A percentile compares a stretch with the other conserved stretches of the same genome.
phyloP scores from a whole-genome alignment of 148 eudicot species.

The Chenopodium suecicum region DNA sequence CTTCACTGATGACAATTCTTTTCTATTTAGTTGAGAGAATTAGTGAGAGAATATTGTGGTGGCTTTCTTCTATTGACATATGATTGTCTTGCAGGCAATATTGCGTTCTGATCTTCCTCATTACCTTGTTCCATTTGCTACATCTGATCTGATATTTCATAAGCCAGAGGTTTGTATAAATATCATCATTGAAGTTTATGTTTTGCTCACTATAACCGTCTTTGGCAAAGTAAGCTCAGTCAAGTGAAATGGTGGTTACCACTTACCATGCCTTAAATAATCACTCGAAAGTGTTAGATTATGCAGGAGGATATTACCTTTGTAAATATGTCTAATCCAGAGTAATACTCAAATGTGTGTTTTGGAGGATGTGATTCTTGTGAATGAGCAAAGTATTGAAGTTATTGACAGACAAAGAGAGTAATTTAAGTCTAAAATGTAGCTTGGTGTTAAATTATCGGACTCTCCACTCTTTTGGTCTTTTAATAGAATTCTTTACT shows the following conservation, averaged over 20 bases:
- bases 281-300: not conserved
- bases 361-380: too few relatives aligned
- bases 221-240: not conserved
- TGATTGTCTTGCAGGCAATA: constrained; percentile 59
- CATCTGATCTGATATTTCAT: constrained; percentile 53
- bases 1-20: not conserved
- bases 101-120: constrained; percentile 88
- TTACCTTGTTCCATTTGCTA: constrained; percentile 86
- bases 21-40: not conserved
- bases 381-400: too few relatives aligned
- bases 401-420: too few relatives aligned
- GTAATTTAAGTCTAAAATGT: too few relatives aligned
- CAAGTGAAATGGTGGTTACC: not conserved
- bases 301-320: not conserved
- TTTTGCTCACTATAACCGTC: constrained; percentile 1
- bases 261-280: not conserved
- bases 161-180: constrained; percentile 73
- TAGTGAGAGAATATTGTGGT: not conserved
- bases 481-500: too few relatives aligned
- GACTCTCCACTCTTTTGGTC: too few relatives aligned
- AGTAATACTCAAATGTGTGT: too few relatives aligned
- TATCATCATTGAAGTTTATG: not conserved
- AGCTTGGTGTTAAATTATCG: too few relatives aligned
- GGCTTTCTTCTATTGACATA: not conserved
- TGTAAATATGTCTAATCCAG: too few relatives aligned